A percentile compares a stretch with the other conserved stretches of the same genome.
These are phyloP conservation scores for Phylloboletellus chloephorus DNA, from an alignment of 1,284 basidiomycete species.

Conservation along the genomic window DNA sequence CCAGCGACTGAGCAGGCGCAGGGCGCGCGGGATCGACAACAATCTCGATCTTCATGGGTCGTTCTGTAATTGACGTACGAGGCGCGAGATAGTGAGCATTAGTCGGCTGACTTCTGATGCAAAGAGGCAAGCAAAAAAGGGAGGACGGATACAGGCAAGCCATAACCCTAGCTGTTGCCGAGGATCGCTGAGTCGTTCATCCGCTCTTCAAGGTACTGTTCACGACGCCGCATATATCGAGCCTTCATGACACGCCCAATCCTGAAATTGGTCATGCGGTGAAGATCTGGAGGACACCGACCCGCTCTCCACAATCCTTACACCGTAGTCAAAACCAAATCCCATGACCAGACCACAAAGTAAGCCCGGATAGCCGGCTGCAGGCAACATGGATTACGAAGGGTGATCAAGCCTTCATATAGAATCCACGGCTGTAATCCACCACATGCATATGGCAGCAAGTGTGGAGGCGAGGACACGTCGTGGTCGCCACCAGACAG, in stretches of 20 bases:
- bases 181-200: conserved; percentile 34
- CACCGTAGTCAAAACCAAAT: conserved; percentile 33
- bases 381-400: conserved; percentile 23
- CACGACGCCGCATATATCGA: conserved; percentile 18
- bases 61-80: conserved; percentile 58
- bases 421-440: conserved; percentile 25
- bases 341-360: conserved; percentile 31
- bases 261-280: conserved; percentile 34
- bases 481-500: conserved; percentile 28
- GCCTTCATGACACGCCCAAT: conserved; percentile 28
- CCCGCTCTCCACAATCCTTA: conserved; percentile 30
- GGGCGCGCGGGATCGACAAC: conserved; percentile 82
- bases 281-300: conserved; percentile 27
- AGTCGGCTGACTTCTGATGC: conserved; percentile 57
- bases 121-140: conserved; percentile 43
- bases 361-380: conserved; percentile 21
- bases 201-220: conserved; percentile 37
- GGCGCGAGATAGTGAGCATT: conserved; percentile 41
- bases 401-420: conserved; percentile 29
- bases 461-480: conserved; percentile 29
- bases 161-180: conserved; percentile 37
- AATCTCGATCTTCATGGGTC: conserved; percentile 98
- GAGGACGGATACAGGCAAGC: conserved; percentile 31
- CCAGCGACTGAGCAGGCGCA: conserved; percentile 56
- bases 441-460: conserved; percentile 16